Percentiles rank a stretch among this genome's conserved stretches.
These are phyloP conservation scores for Ogataea nakhonphanomensis DNA, from an alignment of 805 yeast genomes.

Conservation along the genomic window DNA sequence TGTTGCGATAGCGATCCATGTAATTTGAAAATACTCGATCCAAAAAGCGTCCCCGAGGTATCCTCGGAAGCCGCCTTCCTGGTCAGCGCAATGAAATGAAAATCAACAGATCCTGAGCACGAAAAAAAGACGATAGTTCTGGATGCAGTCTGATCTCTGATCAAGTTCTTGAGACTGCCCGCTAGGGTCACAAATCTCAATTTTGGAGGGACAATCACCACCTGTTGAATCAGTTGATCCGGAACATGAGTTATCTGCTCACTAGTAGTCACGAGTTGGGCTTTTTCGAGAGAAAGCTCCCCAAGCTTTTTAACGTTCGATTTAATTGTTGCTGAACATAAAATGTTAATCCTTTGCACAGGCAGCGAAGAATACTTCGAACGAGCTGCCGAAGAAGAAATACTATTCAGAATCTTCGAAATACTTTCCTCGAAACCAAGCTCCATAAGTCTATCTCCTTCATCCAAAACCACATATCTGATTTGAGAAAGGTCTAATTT, in stretches of 20 bases:
- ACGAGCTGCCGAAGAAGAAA: conserved; percentile 39
- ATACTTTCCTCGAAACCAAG: conserved; percentile 95
- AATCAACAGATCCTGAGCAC: conserved; percentile 95
- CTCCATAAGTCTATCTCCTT: conserved; percentile 95
- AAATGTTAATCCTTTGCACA: conserved; percentile 61
- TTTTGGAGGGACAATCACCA: conserved; percentile 88
- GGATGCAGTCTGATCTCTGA: conserved; percentile 31
- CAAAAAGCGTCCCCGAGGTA: conserved; percentile 32
- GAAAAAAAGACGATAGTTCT: conserved; percentile 84
- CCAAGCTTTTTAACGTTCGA: conserved; percentile 78
- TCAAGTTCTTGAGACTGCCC: conserved; percentile 55
- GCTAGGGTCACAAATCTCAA: conserved; percentile 79
- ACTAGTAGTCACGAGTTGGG: conserved; percentile 58
- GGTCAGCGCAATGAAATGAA: conserved; percentile 75
- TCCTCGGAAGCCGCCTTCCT: conserved; percentile 31
- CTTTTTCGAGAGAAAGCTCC: conserved; percentile 66
- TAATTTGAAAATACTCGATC: conserved; percentile 54
- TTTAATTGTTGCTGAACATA: conserved; percentile 94
- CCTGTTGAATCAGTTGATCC: conserved; percentile 80
- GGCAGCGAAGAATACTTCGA: conserved; percentile 59
- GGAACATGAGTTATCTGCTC: conserved; percentile 58
- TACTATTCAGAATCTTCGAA: conserved; percentile 61
- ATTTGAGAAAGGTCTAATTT: conserved; percentile 69
- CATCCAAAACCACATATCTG: conserved; percentile 89
- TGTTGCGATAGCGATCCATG: conserved; percentile 93